Percentiles rank a stretch among this genome's conserved stretches.
Conservation (phyloP, 2,329 filamentous ascomycete species). For the Penicillium sp. region DNA sequence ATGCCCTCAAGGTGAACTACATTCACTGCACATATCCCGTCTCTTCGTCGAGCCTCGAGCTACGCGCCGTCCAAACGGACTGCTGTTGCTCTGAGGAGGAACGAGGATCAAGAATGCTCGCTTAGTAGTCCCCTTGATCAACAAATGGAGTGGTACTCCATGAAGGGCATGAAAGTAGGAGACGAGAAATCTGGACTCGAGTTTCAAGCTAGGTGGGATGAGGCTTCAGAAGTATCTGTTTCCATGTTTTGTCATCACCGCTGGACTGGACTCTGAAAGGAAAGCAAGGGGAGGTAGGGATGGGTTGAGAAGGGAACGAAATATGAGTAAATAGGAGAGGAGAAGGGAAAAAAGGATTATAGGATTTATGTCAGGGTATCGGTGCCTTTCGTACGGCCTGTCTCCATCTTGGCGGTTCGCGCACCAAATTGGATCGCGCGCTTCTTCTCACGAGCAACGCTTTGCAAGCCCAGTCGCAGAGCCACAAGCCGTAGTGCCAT, state of each 20-base stretch:
- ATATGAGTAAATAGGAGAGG: neutral
- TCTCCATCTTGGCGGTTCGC: constrained; percentile 78
- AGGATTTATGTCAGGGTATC: constrained; percentile 44
- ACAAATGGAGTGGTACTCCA: neutral
- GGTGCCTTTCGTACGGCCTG: constrained; percentile 64
- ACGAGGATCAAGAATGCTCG: neutral
- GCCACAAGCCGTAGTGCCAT: constrained; percentile 75
- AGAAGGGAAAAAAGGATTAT: neutral
- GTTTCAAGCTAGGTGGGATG: constrained; percentile 1
- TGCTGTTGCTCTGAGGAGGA: constrained; percentile 21
- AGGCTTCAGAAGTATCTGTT: constrained; percentile 45
- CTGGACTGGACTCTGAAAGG: constrained; percentile 17
- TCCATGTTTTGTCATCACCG: constrained; percentile 41
- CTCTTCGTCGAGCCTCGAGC: constrained; percentile 5
- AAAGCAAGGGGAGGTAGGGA: neutral
- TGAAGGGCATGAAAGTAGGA: constrained; percentile 1
- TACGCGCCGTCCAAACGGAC: constrained; percentile 19
- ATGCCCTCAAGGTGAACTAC: neutral
- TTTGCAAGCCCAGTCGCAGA: constrained; percentile 66
- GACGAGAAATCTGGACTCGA: neutral
- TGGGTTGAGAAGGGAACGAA: neutral
- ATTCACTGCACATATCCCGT: neutral
- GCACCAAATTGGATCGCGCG: constrained; percentile 84
- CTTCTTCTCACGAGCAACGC: constrained; percentile 84
- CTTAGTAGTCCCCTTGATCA: neutral